Evolutionary conservation across 176 grass and related monocot genomes (phyloP).

Genomic region (Ampelocalamus luodianensis): DNA sequence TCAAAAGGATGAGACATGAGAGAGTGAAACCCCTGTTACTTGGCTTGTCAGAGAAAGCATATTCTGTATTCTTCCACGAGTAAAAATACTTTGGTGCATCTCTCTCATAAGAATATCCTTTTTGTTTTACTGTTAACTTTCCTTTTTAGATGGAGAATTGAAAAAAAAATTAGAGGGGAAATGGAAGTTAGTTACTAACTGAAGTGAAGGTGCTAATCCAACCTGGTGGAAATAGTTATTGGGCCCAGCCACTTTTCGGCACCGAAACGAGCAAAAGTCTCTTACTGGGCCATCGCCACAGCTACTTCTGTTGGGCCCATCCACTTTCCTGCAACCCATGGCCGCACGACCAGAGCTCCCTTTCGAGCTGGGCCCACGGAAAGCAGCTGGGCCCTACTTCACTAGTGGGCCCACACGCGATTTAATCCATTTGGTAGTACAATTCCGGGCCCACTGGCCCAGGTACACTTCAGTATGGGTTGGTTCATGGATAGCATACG

Average conservation of each 20-base stretch:
- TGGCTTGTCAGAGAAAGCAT: background rate
- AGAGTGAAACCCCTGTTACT: background rate
- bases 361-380: background rate
- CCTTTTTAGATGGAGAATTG: no score
- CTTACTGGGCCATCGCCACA: background rate
- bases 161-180: no score
- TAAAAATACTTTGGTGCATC: background rate
- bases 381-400: background rate
- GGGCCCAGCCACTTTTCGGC: background rate
- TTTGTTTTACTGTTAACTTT: no score
- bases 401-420: background rate
- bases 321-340: background rate
- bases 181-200: no score
- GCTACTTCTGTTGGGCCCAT: no score
- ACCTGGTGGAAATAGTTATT: background rate
- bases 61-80: background rate
- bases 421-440: background rate
- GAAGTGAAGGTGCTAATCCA: no score
- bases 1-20: background rate
- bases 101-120: no score
- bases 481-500: background rate
- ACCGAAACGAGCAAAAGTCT: background rate
- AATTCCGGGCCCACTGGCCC: background rate
- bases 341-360: background rate
- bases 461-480: background rate